phyloP scores from a whole-genome alignment of 805 yeast genomes.

The Tetrapisispora phaffii region DNA sequence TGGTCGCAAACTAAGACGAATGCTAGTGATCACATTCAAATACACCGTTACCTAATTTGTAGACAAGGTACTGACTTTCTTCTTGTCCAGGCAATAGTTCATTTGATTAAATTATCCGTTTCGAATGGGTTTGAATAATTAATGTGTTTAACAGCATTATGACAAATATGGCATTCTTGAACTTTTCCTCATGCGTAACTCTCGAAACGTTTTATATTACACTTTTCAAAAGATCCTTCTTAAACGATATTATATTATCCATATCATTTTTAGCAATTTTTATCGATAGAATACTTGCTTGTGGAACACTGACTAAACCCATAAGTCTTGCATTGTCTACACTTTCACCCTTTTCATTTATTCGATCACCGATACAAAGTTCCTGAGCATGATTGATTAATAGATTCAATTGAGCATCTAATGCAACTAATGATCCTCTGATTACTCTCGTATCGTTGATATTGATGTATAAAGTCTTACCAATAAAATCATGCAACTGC shows the following conservation, averaged over 20 bases:
- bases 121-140: no score
- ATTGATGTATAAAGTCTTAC: conserved; percentile 30
- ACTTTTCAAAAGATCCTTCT: conserved; percentile 7
- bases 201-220: not conserved
- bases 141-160: no score
- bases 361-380: not conserved
- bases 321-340: conserved; percentile 28
- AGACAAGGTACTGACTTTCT: no score
- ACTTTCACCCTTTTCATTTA: not conserved
- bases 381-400: conserved; percentile 35
- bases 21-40: no score
- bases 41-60: no score
- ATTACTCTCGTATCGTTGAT: conserved; percentile 30
- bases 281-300: conserved; percentile 28
- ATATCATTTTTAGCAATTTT: conserved; percentile 21
- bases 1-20: no score
- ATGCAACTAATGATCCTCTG: conserved; percentile 33
- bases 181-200: not conserved
- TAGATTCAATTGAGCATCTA: conserved; percentile 37
- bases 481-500: conserved; percentile 20
- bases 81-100: no score
- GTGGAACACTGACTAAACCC: conserved; percentile 48
- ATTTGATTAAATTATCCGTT: no score
- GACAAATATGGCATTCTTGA: not conserved
- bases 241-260: conserved; percentile 8